Evolutionary conservation across 1,139 yeast species (phyloP), one percentile per base, ranked within the genome.

Genomic region (Pneumocystis jirovecii): DNA sequence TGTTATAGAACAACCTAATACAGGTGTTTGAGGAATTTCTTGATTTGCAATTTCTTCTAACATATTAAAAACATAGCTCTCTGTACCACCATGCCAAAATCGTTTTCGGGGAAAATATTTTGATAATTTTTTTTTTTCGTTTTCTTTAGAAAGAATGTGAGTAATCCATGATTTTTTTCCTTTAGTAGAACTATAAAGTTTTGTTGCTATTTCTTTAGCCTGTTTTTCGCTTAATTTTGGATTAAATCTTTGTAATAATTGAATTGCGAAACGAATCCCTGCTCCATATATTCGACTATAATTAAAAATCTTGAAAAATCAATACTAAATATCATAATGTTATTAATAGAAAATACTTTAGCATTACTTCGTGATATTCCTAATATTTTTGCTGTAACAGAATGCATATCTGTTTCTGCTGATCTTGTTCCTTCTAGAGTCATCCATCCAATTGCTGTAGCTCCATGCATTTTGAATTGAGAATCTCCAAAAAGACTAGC

Each of bases 381-480:
- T 73, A 95, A 76, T 70, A 95, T 91, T 35, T 81, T 81, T 0
- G 98, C 97, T 0, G 98, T 95, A 71, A 89, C 90, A 0, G 97
- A 90, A 73, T 95, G 99, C 69, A 95, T 77, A 76, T 95, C 99
- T 0, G 98, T 95, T 12, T 91, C 95, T 67, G 87, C 93, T 66
- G 78, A 79, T 75, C 95, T 95, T 31, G 93, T 86, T 21, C 99
- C 99, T 78, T 95, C 99, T 65, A 95, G 79, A 1, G 97, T 91
- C 99, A 95, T 95, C 98, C 98, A 95, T 0, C 98, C 97, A 65
- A 95, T 81, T 0, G 97, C 96, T 0, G 98, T 89, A 19, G 95
- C 95, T 1, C 98, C 99, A 74, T 95, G 99, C 59, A 88, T 78
- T 64, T 86, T 84, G 74, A 93, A 89, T 66, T 86, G 83, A 0